A percentile compares a stretch with the other conserved stretches of the same genome.
phyloP scores from a whole-genome alignment of 495 filamentous ascomycete species.

The Daldinia loculata region DNA sequence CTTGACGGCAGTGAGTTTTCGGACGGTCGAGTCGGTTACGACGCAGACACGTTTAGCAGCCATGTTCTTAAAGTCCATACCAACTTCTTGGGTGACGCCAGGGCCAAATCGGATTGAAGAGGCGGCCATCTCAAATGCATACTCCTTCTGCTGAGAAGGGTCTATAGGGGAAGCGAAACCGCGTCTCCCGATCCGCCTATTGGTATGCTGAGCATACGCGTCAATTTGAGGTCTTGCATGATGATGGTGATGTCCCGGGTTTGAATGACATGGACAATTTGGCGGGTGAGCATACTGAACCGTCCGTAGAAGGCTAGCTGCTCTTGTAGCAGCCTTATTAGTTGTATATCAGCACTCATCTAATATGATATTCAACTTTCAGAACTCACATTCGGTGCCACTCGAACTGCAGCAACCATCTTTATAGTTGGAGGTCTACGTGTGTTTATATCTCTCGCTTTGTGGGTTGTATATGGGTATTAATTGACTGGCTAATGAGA shows the following conservation, averaged over 20 bases:
- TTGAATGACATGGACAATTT: slow-evolving; percentile 90
- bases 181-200: slow-evolving; percentile 52
- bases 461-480: background rate
- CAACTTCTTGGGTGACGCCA: slow-evolving; percentile 95
- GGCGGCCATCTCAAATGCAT: slow-evolving; percentile 98
- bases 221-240: slow-evolving; percentile 60
- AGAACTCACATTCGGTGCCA: slow-evolving; percentile 61
- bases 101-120: slow-evolving; percentile 93
- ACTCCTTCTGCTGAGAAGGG: slow-evolving; percentile 80
- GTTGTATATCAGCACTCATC: slow-evolving; percentile 28
- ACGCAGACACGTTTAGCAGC: slow-evolving; percentile 85
- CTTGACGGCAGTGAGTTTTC: slow-evolving; percentile 82
- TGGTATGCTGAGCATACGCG: slow-evolving; percentile 64
- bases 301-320: slow-evolving; percentile 83
- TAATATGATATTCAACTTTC: background rate
- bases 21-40: slow-evolving; percentile 85
- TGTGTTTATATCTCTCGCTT: too few relatives aligned
- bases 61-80: slow-evolving; percentile 97
- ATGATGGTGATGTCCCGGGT: slow-evolving; percentile 77
- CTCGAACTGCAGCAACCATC: slow-evolving; percentile 65
- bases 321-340: slow-evolving; percentile 71
- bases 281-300: slow-evolving; percentile 91
- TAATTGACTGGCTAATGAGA: background rate
- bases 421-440: slow-evolving; percentile 23
- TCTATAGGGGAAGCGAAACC: slow-evolving; percentile 77